A percentile compares a stretch with the other conserved stretches of the same genome.
Evolutionary conservation across 169 alveolate species (phyloP).

Genomic region (Theileria sp.): DNA sequence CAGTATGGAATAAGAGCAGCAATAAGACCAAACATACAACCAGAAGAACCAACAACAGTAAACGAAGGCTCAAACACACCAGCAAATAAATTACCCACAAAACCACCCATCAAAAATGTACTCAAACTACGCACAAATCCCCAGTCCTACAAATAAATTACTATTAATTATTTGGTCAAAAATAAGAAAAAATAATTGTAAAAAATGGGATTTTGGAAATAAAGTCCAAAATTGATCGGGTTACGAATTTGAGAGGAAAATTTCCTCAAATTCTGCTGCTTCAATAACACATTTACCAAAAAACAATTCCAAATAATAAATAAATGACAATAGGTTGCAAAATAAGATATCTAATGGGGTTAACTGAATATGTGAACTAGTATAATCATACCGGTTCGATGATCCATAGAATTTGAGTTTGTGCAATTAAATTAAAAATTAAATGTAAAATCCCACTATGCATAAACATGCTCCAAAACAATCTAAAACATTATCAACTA

Average conservation of each 20-base stretch:
- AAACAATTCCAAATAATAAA: too few relatives aligned
- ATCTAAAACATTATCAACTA: constrained; percentile 24
- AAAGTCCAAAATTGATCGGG: neutral
- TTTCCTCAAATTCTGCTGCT: neutral
- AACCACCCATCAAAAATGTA: constrained; percentile 74
- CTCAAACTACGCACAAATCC: constrained; percentile 80
- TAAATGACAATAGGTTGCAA: too few relatives aligned
- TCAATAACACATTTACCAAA: too few relatives aligned
- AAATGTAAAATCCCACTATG: constrained; percentile 86
- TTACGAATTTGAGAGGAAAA: neutral
- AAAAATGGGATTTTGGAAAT: neutral
- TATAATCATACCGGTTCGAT: constrained; percentile 77
- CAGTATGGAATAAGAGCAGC: constrained; percentile 84
- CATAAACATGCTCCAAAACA: constrained; percentile 83
- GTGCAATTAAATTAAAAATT: constrained; percentile 78
- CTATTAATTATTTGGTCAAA: neutral
- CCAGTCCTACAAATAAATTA: constrained; percentile 81
- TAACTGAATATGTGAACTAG: too few relatives aligned
- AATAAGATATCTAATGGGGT: too few relatives aligned
- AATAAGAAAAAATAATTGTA: neutral
- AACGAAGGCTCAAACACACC: constrained; percentile 85
- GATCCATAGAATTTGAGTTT: constrained; percentile 80
- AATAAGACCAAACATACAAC: constrained; percentile 83
- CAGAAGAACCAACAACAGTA: constrained; percentile 86
- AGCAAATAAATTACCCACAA: constrained; percentile 80